Evolutionary conservation across 2,329 filamentous ascomycete species (phyloP), one percentile per base, ranked within the genome.

Genomic region (Berkeleyomyces basicola): DNA sequence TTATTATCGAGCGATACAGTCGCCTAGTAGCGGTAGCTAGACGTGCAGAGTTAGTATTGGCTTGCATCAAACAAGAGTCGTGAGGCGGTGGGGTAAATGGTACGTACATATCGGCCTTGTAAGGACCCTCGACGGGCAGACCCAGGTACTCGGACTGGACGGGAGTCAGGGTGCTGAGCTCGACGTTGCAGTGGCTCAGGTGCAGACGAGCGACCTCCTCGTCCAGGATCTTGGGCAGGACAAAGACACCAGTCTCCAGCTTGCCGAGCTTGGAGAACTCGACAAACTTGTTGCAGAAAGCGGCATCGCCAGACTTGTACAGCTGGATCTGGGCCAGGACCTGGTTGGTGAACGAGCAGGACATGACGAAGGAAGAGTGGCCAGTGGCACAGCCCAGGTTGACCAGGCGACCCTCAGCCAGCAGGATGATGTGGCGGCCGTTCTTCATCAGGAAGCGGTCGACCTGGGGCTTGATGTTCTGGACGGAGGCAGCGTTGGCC

Each of bases 281-380:
- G 71, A 91, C 79, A 80, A 96, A 95, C 84, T 96, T 96, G 79
- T 88, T 80, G 77, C 86, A 84, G 76, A 95, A 99, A 64, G 80
- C 86, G 74, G 82, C 83, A 74, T 97, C 91, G 71, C 86, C 82
- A 72, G 85, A 86, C 87, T 97, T 97, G 88, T 78, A 99, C 72
- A 99, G 81, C 81, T 95, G 87, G 80, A 99, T 97, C 82, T 99
- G 93, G 69, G 93, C 93, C 75, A 99, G 89, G 71, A 97, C 93
- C 84, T 99, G 93, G 87, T 99, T 99, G 84, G 91, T 95, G 87
- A 99, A 99, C 68, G 92, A 97, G 87, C 93, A 99, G 71, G 91
- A 96, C 93, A 99, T 97, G 62, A 99, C 93, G 78, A 99, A 99
- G 61, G 92, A 97, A 70, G 91, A 96, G 87, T 99, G 93, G 70